Evolutionary conservation across 2,329 filamentous ascomycete genomes (phyloP), one percentile per base, ranked within the genome.

Genomic region (Fusarium guadeloupense): DNA sequence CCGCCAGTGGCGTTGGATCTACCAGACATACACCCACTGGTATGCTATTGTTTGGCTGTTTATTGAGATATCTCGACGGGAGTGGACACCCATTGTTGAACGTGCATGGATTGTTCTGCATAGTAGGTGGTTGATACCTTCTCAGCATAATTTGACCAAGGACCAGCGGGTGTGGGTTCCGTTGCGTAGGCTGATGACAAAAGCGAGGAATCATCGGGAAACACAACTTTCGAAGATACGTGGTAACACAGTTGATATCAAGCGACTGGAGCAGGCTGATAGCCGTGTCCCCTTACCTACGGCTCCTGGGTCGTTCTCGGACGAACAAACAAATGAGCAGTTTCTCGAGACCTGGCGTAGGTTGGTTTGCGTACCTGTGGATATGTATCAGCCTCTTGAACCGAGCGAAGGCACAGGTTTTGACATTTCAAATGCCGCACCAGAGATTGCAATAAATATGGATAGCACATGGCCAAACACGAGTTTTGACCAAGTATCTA

Each of bases 11-110:
- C 81, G 82, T 16, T 87, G 85, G 85, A 73, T 85, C 6, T 86
- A 84, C 69, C 81, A 85, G 63, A 84, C 82, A 0, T 86, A 85
- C 67, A 83, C 80, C 1, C 83, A 86, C 55, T 87, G 84, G 83
- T 79, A 86, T 60, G 82, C 84, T 5, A 78, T 86, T 4, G 82
- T 83, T 1, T 87, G 83, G 61, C 74, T 85, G 1, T 64, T 87
- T 23, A 76, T 86, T 12, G 82, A 85, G 64, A 72, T 81, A 1
- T 78, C 77, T 13, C 78, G 77, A 4, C 74, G 78, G 0, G 74
- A 76, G 2, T 82, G 80, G 79, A 78, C 78, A 10, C 73, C 80
- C 2, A 72, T 76, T 5, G 65, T 78, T 1, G 82, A 84, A 59
- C 72, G 81, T 3, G 79, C 77, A 1, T 84, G 82, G 81, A 62